Evolutionary conservation across 495 filamentous ascomycete species (phyloP), one percentile per base, ranked within the genome.

Genomic region (Talaromyces stipitatus): DNA sequence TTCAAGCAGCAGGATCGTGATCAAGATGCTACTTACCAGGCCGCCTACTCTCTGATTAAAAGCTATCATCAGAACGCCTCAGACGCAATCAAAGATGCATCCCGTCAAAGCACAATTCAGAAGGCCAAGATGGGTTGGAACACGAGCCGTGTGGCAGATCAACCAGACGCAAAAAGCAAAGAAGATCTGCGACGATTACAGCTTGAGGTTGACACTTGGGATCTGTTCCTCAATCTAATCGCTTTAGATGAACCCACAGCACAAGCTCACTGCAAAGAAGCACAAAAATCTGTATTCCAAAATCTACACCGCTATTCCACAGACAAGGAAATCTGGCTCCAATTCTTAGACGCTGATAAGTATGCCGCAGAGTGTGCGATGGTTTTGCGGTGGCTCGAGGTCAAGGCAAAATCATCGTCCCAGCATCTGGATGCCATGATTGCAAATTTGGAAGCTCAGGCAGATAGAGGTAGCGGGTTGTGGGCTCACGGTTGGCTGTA

Each of bases 401-500:
- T 72, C 57, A 88, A 83, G 46, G 87, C 90, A 2, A 79, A 80
- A 54, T 77, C 66, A 23, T 78, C 79, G 16, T 78, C 78, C 10
- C 82, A 79, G 53, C 86, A 89, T 62, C 82, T 96, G n/a, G 85
- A 91, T 52, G 72, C 82, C 12, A 71, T 95, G 20, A 86, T 91
- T 52, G 78, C 84, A 56, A 82, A 89, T 60, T 81, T 91, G 47
- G 81, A 85, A 60, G 58, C 60, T 12, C 69, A 74, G 43, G 66
- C 87, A 72, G 82, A 89, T 69, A 69, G 85, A 74, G 73, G 85
- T 66, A 69, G 84, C 74, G 74, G 82, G 63, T 60, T 88, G 2
- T 87, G 92, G 73, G 82, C 88, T 10, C 84, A 89, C 65, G 91
- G 92, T 24, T 96, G 92, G 92, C 78, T 97, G 23, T 88, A 95